phyloP scores from a whole-genome alignment of 2,329 filamentous ascomycete species.

The Diaporthe batatas region DNA sequence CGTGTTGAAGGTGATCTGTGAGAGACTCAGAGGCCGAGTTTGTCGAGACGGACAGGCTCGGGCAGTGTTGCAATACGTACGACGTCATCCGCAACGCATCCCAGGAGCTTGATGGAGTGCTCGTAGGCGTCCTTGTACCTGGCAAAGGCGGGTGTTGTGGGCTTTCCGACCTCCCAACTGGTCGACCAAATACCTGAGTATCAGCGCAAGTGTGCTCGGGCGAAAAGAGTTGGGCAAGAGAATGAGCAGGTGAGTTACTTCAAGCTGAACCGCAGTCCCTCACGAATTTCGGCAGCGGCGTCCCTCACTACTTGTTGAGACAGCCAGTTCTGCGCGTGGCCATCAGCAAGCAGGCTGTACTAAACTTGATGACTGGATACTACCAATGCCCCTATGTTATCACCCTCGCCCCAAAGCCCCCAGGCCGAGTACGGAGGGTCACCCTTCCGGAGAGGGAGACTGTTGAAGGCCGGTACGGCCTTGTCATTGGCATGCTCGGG shows the following conservation, averaged over 20 bases:
- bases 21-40: conserved; percentile 58
- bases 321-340: conserved; percentile 43
- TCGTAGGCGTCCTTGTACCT: conserved; percentile 18
- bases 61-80: background rate
- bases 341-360: background rate
- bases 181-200: too few relatives aligned
- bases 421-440: conserved; percentile 32
- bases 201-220: background rate
- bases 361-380: too few relatives aligned
- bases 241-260: conserved; percentile 30
- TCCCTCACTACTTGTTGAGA: conserved; percentile 42
- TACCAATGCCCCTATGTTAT: conserved; percentile 42
- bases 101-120: conserved; percentile 4
- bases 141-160: background rate
- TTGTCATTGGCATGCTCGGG: background rate
- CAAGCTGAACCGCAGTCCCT: conserved; percentile 39
- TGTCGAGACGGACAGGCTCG: too few relatives aligned
- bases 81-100: background rate
- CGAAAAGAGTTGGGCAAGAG: background rate
- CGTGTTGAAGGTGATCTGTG: conserved; percentile 56
- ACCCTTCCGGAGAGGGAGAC: background rate
- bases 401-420: conserved; percentile 30
- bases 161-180: conserved; percentile 29
- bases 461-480: background rate
- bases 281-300: conserved; percentile 37